These are phyloP conservation scores for Pichia pseudocactophila DNA, from an alignment of 805 yeast species.

Conservation along the genomic window DNA sequence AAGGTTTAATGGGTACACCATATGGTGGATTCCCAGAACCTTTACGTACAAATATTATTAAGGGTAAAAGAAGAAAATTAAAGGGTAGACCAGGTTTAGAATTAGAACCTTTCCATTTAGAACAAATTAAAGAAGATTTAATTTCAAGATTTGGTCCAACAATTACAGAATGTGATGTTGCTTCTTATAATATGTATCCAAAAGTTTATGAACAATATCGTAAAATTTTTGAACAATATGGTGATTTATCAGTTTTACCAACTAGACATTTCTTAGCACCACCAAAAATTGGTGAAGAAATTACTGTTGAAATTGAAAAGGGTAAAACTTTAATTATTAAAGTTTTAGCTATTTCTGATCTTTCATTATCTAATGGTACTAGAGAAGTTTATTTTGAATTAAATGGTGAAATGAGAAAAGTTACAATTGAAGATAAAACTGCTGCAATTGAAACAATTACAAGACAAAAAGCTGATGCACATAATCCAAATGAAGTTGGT, in stretches of 20 bases:
- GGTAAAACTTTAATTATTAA: slow-evolving; percentile 92
- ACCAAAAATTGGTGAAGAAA: slow-evolving; percentile 80
- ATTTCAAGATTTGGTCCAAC: slow-evolving; percentile 61
- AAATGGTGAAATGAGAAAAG: slow-evolving; percentile 97
- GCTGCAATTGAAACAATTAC: slow-evolving; percentile 79
- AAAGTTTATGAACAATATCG: slow-evolving; percentile 88
- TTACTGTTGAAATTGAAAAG: slow-evolving; percentile 80
- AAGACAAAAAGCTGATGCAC: slow-evolving; percentile 84
- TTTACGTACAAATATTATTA: slow-evolving; percentile 79
- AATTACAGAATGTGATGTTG: slow-evolving; percentile 83
- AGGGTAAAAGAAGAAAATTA: slow-evolving; percentile 88
- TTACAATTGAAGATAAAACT: slow-evolving; percentile 79
- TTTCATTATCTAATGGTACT: slow-evolving; percentile 74
- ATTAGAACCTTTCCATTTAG: slow-evolving; percentile 76
- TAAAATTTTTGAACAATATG: slow-evolving; percentile 64
- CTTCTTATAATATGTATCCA: slow-evolving; percentile 96
- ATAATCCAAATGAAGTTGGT: slow-evolving; percentile 86
- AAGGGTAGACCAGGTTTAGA: slow-evolving; percentile 86
- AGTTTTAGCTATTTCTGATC: slow-evolving; percentile 87
- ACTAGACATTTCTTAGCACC: slow-evolving; percentile 86
- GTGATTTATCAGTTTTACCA: slow-evolving; percentile 91
- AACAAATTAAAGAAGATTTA: slow-evolving; percentile 63
- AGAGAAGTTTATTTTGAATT: slow-evolving; percentile 97
- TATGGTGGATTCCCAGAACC: slow-evolving; percentile 99
- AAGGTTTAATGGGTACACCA: slow-evolving; percentile 99